These are phyloP conservation scores for Triticum timopheevii DNA, from an alignment of 176 grass and related monocot species.

Conservation along the genomic window DNA sequence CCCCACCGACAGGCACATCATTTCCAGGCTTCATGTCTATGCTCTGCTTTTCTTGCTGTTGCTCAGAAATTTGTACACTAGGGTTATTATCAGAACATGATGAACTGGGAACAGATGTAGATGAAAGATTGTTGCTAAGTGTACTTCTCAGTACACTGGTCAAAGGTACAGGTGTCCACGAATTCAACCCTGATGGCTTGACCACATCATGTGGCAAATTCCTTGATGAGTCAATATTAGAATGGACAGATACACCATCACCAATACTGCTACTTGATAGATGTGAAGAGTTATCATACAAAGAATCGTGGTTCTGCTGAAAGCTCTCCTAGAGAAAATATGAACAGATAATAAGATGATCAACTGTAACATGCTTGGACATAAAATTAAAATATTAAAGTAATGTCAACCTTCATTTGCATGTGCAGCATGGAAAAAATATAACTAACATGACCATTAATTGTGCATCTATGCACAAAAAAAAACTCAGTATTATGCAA, in stretches of 20 bases:
- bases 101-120: conserved; percentile 29
- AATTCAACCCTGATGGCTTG: conserved; percentile 38
- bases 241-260: conserved; percentile 30
- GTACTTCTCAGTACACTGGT: conserved; percentile 32
- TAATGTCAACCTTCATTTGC: conserved; percentile 20
- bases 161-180: conserved; percentile 32
- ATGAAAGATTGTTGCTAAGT: conserved; percentile 15
- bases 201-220: conserved; percentile 43
- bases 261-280: conserved; percentile 45
- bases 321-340: conserved; percentile 59
- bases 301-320: conserved; percentile 44
- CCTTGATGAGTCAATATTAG: conserved; percentile 37
- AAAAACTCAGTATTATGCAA: neutral
- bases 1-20: conserved; percentile 23
- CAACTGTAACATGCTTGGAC: neutral
- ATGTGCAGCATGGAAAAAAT: neutral
- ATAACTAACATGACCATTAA: neutral
- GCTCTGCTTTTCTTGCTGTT: conserved; percentile 39
- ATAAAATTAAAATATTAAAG: neutral
- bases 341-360: conserved; percentile 31
- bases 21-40: conserved; percentile 22
- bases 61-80: conserved; percentile 30
- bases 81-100: conserved; percentile 41
- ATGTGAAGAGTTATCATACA: conserved; percentile 51
- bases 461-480: neutral